Base-by-base conservation (phyloP, 2,329 filamentous ascomycete genomes). In the Cytospora chrysosperma region DNA sequence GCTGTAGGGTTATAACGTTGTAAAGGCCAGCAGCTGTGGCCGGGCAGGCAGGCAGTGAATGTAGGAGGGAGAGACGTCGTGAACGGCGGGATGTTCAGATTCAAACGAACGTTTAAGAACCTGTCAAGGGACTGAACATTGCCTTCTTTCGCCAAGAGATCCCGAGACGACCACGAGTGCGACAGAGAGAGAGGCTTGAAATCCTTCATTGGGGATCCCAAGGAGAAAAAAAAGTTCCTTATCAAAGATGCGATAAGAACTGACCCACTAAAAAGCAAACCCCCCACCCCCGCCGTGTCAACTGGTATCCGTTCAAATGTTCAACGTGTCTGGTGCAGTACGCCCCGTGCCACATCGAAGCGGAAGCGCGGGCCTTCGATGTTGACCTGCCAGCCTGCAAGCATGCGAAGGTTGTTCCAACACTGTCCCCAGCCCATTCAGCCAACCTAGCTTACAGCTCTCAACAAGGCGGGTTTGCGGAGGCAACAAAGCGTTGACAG, bases 211-310 rank as follows among this genome's bases (percentile, higher is more conserved):
- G 19, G 37, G 19, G 37, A n/a, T 43, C 37, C 37, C 17, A 21
- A 24, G 40, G 21, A 43, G 10, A 40, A 47, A 47, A 47, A 47
- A 47, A 47, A 47, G 43, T 47, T 47, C 49, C 58, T 60, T 60
- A 60, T 60, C 58, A 50, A 4, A 32, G n/a, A 8, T 10, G 2
- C 49, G 58, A 60, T 60, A 60, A 60, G 58, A 30, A 54, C 12
- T 1, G 26, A 54, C 26, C 27, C 27, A 54, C 51, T 28, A n/a
- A 54, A 21, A 54, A 28, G 17, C n/a, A n/a, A n/a, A 40, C 37
- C 17, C 37, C 37, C 37, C 37, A 17, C 19, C 4, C 7, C 17
- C 5, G n/a, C n/a, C n/a, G n/a, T n/a, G n/a, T n/a, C n/a, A n/a
- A n/a, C n/a, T n/a, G n/a, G n/a, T n/a, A n/a, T 19, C 37, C 37